Evolutionary conservation across 768 basidiomycete genomes (phyloP).

Genomic region (Leccinum longicurvipes): DNA sequence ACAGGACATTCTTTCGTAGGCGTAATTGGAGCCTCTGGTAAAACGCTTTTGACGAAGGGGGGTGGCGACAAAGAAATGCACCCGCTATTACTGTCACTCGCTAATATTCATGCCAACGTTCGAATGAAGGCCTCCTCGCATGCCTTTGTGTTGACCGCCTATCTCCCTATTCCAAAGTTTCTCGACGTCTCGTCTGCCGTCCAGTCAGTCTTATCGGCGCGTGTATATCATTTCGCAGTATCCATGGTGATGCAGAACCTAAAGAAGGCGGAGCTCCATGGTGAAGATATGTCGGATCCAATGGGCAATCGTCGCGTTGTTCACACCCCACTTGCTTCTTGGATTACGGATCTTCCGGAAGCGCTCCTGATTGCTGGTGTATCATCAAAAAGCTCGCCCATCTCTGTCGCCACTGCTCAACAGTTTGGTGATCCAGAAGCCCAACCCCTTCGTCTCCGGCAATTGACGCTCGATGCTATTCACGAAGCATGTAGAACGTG

Average conservation of each 20-base stretch:
- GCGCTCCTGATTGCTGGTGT: slow-evolving; percentile 9
- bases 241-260: slow-evolving; percentile 5
- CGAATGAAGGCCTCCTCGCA: background rate
- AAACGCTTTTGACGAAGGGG: background rate
- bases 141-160: background rate
- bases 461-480: too few relatives aligned
- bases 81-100: background rate
- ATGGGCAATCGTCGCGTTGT: background rate
- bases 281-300: slow-evolving; percentile 28
- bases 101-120: background rate
- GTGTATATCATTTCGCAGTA: background rate
- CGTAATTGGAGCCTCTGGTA: too few relatives aligned
- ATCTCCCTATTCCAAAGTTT: background rate
- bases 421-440: too few relatives aligned
- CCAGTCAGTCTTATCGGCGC: background rate
- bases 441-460: too few relatives aligned
- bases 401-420: slow-evolving; percentile 7
- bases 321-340: slow-evolving; percentile 10
- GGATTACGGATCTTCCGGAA: slow-evolving; percentile 17
- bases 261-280: slow-evolving; percentile 26
- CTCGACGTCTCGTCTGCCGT: background rate
- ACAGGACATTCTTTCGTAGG: too few relatives aligned
- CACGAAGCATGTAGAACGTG: too few relatives aligned
- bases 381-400: slow-evolving; percentile 6
- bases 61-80: background rate